Evolutionary conservation across 306 rosid genomes (phyloP).

Genomic region (Cicer chorassanicum): DNA sequence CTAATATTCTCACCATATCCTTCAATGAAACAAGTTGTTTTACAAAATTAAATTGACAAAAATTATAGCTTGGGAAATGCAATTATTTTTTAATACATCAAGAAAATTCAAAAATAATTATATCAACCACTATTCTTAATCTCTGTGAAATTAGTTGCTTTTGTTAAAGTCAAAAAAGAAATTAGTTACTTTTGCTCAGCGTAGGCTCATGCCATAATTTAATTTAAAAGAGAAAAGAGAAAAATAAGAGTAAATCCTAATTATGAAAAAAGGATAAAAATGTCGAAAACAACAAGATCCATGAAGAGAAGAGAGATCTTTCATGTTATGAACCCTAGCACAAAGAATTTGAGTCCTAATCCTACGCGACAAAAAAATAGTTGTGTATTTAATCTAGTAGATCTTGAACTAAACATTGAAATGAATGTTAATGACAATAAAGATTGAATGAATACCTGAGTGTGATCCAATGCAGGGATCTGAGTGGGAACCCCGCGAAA

Average conservation of each 20-base stretch:
- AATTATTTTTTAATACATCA: no score
- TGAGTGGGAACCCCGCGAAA: not conserved
- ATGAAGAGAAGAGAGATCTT: constrained; percentile 22
- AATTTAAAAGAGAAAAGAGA: no score
- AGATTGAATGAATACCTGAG: constrained; percentile 26
- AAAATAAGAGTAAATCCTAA: not conserved
- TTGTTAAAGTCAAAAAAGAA: no score
- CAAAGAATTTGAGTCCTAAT: not conserved
- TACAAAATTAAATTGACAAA: no score
- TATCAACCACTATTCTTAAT: no score
- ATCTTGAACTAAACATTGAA: constrained; percentile 17
- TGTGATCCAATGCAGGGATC: constrained; percentile 40
- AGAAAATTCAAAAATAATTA: no score
- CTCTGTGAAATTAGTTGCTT: no score
- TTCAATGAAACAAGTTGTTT: no score
- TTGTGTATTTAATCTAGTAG: not conserved
- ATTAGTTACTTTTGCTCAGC: no score
- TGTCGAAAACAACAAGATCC: constrained; percentile 29
- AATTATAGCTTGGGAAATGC: no score
- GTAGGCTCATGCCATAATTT: no score
- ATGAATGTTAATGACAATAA: not conserved
- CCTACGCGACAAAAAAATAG: not conserved
- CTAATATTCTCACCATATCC: no score
- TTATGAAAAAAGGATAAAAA: not conserved
- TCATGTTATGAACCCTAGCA: constrained; percentile 10